Conservation (phyloP, 2,329 filamentous ascomycete species). For the Saccharata proteae region DNA sequence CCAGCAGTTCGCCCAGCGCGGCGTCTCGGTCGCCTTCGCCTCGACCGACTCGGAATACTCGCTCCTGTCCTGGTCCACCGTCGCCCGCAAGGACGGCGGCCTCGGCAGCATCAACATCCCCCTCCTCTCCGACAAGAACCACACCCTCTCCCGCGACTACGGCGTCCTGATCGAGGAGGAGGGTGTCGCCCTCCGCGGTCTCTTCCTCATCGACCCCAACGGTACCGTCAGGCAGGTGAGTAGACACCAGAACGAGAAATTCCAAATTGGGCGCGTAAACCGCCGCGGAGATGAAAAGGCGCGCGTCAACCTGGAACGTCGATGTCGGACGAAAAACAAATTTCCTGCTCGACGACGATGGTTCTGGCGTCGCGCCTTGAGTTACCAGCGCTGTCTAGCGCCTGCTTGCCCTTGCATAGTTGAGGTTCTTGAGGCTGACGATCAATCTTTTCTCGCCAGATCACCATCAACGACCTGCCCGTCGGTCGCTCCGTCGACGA, state of each 20-base stretch:
- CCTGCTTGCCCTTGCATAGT: no score
- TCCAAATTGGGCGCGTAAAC: background rate
- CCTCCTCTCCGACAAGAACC: slow-evolving; percentile 50
- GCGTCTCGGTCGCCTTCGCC: slow-evolving; percentile 47
- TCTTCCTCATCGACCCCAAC: slow-evolving; percentile 56
- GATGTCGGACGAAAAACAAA: no score
- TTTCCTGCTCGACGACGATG: no score
- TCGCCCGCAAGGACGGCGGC: slow-evolving; percentile 48
- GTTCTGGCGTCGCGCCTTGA: no score
- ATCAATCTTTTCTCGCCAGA: slow-evolving; percentile 24
- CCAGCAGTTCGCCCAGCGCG: slow-evolving; percentile 46
- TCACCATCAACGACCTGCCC: slow-evolving; percentile 54
- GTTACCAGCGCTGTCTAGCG: no score
- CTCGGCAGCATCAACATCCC: slow-evolving; percentile 50
- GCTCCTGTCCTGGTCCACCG: slow-evolving; percentile 46
- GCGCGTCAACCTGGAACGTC: no score
- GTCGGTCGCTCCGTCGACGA: slow-evolving; percentile 54
- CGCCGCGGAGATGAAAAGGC: no score
- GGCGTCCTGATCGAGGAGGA: slow-evolving; percentile 53
- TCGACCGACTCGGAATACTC: slow-evolving; percentile 51
- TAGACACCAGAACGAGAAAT: slow-evolving; percentile 6
- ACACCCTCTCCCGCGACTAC: slow-evolving; percentile 48
- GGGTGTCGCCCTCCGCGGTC: slow-evolving; percentile 49
- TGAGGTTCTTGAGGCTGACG: slow-evolving; percentile 10
- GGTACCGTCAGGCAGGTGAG: slow-evolving; percentile 41